Base-by-base conservation (phyloP, 2,329 filamentous ascomycete species). In the Diatrype stigma region DNA sequence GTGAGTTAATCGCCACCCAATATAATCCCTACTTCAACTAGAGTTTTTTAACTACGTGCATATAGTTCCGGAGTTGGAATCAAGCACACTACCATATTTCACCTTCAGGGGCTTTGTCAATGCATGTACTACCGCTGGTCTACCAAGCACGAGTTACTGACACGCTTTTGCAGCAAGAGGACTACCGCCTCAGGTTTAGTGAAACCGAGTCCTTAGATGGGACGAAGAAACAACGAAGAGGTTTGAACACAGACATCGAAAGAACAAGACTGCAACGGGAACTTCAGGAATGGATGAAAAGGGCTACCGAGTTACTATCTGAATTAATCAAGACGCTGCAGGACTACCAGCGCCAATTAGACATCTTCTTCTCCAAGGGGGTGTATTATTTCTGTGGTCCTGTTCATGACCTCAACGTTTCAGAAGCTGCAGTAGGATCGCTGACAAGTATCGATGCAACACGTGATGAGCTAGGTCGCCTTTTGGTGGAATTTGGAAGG, bases 241-340 rank as follows among this genome's bases (percentile, higher is more conserved):
- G 19, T 38, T 23, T 32, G 4, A 21, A 46, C n/a, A 17, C 21
- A 16, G 45, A 51, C 21, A 47, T 6, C 11, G 12, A 37, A 22
- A 21, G 48, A 38, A 26, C 48, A 3, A n/a, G 22, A 11, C 38
- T 49, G 3, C 51, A 44, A 8, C 40, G 45, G 11, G 49, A 55
- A 12, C 23, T 53, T 12, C 48, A 50, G n/a, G 44, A 55, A 6
- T 55, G 53, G 53, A 48, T 51, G 47, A 51, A 49, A 16, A 40
- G 12, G 12, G 35, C 30, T 12, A 23, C 23, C 12, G 51, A 51
- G n/a, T 14, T 55, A 7, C n/a, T 53, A 7, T 14, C 47, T 19
- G 45, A 37, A n/a, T 23, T 51, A 8, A 51, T 46, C 16, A 21
- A 6, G 19, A 23, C 32, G 12, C 22, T 55, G 3, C 28, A 45